A percentile compares a stretch with the other conserved stretches of the same genome.
Evolutionary conservation across 2,329 filamentous ascomycete genomes (phyloP).

Genomic region (Fonsecaea pedrosoi): DNA sequence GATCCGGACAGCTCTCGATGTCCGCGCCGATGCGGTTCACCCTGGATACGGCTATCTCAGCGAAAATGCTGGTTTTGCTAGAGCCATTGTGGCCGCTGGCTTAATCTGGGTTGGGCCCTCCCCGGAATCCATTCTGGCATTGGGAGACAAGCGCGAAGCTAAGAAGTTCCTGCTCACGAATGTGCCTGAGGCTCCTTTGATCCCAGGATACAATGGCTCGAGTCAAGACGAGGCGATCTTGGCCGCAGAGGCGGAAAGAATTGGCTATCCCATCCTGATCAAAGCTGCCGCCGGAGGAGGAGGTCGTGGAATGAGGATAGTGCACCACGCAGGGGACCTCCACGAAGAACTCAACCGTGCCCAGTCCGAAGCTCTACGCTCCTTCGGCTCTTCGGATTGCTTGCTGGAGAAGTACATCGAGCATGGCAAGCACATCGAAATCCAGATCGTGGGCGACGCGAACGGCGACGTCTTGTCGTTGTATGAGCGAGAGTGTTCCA

Average conservation of each 20-base stretch:
- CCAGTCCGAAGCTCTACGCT: constrained; percentile 49
- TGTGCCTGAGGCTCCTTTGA: constrained; percentile 42
- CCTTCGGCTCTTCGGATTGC: constrained; percentile 51
- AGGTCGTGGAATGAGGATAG: constrained; percentile 54
- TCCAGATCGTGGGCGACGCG: constrained; percentile 59
- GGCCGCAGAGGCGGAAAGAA: constrained; percentile 36
- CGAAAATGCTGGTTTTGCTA: constrained; percentile 46
- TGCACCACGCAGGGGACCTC: constrained; percentile 44
- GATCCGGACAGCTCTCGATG: constrained; percentile 57
- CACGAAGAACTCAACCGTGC: constrained; percentile 47
- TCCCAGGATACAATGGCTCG: constrained; percentile 41
- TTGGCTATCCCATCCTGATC: constrained; percentile 53
- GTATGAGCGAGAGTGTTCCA: constrained; percentile 59
- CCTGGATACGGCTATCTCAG: constrained; percentile 48
- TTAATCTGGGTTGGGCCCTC: constrained; percentile 46
- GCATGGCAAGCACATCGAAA: constrained; percentile 56
- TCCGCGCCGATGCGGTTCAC: constrained; percentile 44
- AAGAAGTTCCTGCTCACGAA: constrained; percentile 40
- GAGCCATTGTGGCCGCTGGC: constrained; percentile 39
- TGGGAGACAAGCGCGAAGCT: constrained; percentile 43
- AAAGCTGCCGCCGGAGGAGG: constrained; percentile 58
- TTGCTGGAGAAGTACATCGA: constrained; percentile 55
- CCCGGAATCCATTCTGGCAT: constrained; percentile 40
- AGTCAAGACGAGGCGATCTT: constrained; percentile 39
- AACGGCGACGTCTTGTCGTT: constrained; percentile 50